Percentiles rank a stretch among this genome's conserved stretches.
Evolutionary conservation across 495 filamentous ascomycete genomes (phyloP).

Genomic region (Neurospora intermedia): DNA sequence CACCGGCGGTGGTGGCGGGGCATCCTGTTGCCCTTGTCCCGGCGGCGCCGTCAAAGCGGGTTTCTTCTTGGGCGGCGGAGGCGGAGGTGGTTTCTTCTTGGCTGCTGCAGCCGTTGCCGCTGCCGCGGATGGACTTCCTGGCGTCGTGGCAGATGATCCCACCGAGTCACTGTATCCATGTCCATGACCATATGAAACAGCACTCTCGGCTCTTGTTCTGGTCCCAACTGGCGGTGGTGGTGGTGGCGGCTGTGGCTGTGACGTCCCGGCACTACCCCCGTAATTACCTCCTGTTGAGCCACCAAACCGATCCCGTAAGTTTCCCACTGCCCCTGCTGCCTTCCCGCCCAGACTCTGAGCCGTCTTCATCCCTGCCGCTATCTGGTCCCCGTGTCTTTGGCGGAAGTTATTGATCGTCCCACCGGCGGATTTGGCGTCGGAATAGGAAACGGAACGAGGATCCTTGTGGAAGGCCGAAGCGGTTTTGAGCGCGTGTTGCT

Average conservation of each 20-base stretch:
- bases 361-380: conserved; percentile 52
- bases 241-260: background rate
- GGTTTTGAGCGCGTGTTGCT: conserved; percentile 49
- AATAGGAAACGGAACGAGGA: conserved; percentile 46
- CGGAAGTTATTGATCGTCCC: conserved; percentile 63
- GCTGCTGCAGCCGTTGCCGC: conserved; percentile 20
- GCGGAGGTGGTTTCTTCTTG: conserved; percentile 58
- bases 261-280: background rate
- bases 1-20: conserved; percentile 37
- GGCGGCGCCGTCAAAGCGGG: background rate
- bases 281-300: conserved; percentile 1
- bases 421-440: conserved; percentile 43
- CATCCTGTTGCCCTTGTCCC: background rate
- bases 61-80: conserved; percentile 47
- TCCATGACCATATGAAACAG: background rate
- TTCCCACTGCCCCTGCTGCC: background rate
- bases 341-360: conserved; percentile 47
- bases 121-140: conserved; percentile 4
- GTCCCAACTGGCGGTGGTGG: background rate
- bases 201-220: background rate
- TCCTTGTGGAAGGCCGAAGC: conserved; percentile 44
- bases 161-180: background rate
- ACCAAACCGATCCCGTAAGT: conserved; percentile 11
- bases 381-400: conserved; percentile 60
- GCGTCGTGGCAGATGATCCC: background rate